Percentiles rank a stretch among this genome's conserved stretches.
These are phyloP conservation scores for Hippophae tibetana DNA, from an alignment of 306 rosid genomes.

Conservation along the genomic window DNA sequence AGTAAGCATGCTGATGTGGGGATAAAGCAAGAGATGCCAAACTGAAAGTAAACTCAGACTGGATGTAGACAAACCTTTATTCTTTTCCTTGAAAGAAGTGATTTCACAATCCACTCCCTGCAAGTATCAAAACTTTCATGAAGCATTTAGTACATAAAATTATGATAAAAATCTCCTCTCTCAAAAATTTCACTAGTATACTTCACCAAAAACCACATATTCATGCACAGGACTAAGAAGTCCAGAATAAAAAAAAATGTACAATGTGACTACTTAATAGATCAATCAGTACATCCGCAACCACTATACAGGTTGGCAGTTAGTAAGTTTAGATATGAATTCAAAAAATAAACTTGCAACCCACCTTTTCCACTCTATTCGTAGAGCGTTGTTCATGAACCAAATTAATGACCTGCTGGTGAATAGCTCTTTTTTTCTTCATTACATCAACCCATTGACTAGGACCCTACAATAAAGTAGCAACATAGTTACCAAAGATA, in stretches of 20 bases:
- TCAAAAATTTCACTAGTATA: no score
- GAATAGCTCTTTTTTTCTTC: slow-evolving; percentile 87
- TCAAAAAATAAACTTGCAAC: neutral
- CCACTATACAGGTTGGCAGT: neutral
- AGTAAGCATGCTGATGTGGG: neutral
- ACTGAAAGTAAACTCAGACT: slow-evolving; percentile 5
- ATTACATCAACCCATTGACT: slow-evolving; percentile 82
- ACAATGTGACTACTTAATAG: neutral
- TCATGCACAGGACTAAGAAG: no score
- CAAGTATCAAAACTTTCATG: slow-evolving; percentile 18
- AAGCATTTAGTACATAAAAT: slow-evolving; percentile 4
- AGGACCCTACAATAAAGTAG: slow-evolving; percentile 48
- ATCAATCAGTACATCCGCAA: neutral
- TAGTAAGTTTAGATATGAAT: neutral
- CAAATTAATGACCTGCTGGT: slow-evolving; percentile 60
- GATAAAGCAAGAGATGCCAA: slow-evolving; percentile 4
- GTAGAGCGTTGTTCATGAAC: slow-evolving; percentile 51
- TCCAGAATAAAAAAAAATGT: no score
- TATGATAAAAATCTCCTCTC: no score
- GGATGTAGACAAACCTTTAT: slow-evolving; percentile 48
- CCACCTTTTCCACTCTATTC: slow-evolving; percentile 42
- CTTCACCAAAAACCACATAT: no score
- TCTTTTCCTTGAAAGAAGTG: slow-evolving; percentile 31
- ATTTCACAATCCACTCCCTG: slow-evolving; percentile 49
- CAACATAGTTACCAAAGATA: neutral